Evolutionary conservation across 768 basidiomycete species (phyloP), one percentile per base, ranked within the genome.

Genomic region (Serendipita indica): DNA sequence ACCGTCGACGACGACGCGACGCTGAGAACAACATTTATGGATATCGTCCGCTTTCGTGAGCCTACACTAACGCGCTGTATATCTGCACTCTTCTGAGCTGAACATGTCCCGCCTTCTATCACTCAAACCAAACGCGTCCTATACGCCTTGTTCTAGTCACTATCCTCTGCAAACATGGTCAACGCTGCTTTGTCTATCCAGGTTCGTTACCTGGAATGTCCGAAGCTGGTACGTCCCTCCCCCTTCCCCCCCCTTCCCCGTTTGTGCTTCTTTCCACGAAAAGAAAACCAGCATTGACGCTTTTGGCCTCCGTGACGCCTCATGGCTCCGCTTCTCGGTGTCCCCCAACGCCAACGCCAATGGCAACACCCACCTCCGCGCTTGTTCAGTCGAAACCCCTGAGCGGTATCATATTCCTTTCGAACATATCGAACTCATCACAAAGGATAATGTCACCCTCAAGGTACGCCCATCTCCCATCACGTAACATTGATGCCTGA

Each of bases 381-480:
- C 30, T 27, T 10, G 4, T 22, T 6, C 30, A 54, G 49, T 54
- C 30, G 49, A 54, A 32, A 22, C 49, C 60, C 22, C 68, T 69
- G 13, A 67, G 68, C 18, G 70, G 68, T 1, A 66, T 18, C 49
- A 32, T 16, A 7, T 74, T 57, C 67, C 68, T 3, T 74, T 67
- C 64, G 71, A 73, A 57, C 71, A 73, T 30, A 46, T 74, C 12
- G 65, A 65, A 3, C 65, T 75, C 12, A 64, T 63, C 1, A 68
- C 70, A 1, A 65, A 70, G 0, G 74, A 75, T 54, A 65, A 66
- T 3, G 62, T 71, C 34, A 67, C 68, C 54, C 65, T 75, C 65
- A 69, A 71, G 60, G 71, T 71, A 4, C 73, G 71, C 63, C 61
- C 73, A n/a, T n/a, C n/a, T n/a, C n/a, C n/a, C n/a, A n/a, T n/a